Base-by-base conservation (phyloP, 2,329 filamentous ascomycete genomes). In the Penicillium sp. region DNA sequence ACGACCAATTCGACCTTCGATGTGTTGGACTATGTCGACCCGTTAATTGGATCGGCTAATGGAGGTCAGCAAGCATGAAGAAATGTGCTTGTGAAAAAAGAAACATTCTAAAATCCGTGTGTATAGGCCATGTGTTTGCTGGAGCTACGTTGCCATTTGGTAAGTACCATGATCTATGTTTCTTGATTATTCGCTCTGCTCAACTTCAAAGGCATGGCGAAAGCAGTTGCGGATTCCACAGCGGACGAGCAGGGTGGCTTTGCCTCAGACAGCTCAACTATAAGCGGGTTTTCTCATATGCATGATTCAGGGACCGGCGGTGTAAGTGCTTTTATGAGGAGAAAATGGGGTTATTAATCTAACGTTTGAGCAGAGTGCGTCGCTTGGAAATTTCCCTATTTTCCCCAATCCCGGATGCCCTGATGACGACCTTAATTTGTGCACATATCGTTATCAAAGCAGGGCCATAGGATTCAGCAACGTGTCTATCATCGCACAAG, bases 331-430 rank as follows among this genome's bases (percentile, higher is more conserved):
- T 14, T 28, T 1, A 23, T n/a, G 18, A 18, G 8, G 33, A 60
- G 62, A 55, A 40, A 30, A 14, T 33, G 23, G 7, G 14, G 12
- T 40, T 33, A 2, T 7, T 12, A 24, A 18, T 11, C 46, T 55
- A 30, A 65, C 64, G 14, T 59, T 70, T 11, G 66, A 71, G 62
- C 24, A 68, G 70, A 61, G 72, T 1, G 83, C 87, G 0, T 89
- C 85, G 3, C 72, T 90, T 16, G 88, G 87, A 14, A 90, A 89
- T 65, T 91, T 91, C 53, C 85, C 88, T 0, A 74, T 91, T 1
- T 90, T 91, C 61, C 79, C 87, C 0, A 86, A 89, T 60, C 73
- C 81, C 3, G 76, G 77, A 42, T 91, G 88, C 61, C 77, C 80
- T 0, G 78, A 75, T 14, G 82, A 88, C 59, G 80, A 85, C 40